phyloP scores from a whole-genome alignment of 225 moss, liverwort and hornwort genomes.

The Anthoceros angustus region DNA sequence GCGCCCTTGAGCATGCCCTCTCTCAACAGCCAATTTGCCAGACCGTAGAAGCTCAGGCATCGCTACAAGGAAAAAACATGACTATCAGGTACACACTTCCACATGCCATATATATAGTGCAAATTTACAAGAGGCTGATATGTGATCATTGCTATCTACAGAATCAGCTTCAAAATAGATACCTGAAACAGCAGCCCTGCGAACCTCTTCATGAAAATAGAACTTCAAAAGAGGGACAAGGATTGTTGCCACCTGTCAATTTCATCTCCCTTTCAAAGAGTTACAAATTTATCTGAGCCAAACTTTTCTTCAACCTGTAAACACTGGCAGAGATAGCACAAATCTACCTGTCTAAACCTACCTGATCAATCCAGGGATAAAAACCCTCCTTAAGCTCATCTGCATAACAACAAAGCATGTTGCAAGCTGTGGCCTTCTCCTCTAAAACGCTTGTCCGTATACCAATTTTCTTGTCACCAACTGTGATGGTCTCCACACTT shows the following conservation, averaged over 20 bases:
- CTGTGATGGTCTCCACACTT: constrained; percentile 97
- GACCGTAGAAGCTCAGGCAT: constrained; percentile 93
- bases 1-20: constrained; percentile 79
- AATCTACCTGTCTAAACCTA: too few species aligned
- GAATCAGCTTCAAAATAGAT: too few species aligned
- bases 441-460: constrained; percentile 95
- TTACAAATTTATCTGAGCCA: neutral
- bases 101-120: too few species aligned
- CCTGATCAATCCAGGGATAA: constrained; percentile 99
- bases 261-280: neutral
- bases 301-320: too few species aligned
- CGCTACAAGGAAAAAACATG: constrained; percentile 22
- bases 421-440: constrained; percentile 98
- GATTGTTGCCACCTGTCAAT: constrained; percentile 74
- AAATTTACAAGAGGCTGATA: too few species aligned
- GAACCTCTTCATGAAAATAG: constrained; percentile 95
- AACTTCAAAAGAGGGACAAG: constrained; percentile 89
- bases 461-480: constrained; percentile 97
- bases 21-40: constrained; percentile 94
- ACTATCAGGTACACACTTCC: too few species aligned
- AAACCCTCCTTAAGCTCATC: constrained; percentile 99
- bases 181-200: constrained; percentile 99
- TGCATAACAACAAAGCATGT: constrained; percentile 98
- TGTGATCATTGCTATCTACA: too few species aligned
- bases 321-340: too few species aligned